Base-by-base conservation (phyloP, 495 filamentous ascomycete genomes). In the Hypoxylon intermedium region DNA sequence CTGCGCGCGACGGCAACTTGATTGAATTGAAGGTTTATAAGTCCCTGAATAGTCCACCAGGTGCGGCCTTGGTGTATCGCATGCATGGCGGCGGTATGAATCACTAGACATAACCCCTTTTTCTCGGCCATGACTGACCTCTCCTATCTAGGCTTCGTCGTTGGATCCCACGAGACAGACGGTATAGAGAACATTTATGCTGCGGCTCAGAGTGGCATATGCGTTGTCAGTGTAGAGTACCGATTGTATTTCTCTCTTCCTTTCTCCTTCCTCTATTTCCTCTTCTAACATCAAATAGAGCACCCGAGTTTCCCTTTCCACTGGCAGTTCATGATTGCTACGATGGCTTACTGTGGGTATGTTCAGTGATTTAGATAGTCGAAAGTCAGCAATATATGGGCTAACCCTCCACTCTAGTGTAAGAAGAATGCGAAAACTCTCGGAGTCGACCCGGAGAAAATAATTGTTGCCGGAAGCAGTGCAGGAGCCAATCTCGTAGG, bases 301-400 rank as follows among this genome's bases (percentile, higher is more conserved):
- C 67, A 12, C 67, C 67, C 15, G 59, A 70, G 37, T 42, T 58
- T 18, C 67, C 58, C 20, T 62, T 67, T 42, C 67, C 67, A 9
- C n/a, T n/a, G n/a, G n/a, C n/a, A n/a, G 28, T 55, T 11, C 40
- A 70, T 11, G 67, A 70, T 47, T 48, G 63, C 30, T 67, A 53
- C 33, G 67, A 70, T 30, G 67, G 63, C 0, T 36, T 70, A 6
- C n/a, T 67, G 61, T 70, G 67, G 67, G 67, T 70, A 55, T 19
- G 65, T 36, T 20, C 11, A 21, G 36, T 1, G 9, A 53, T 21
- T 33, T 0, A 1, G n/a, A 11, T 23, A 3, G 5, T 9, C 4
- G n/a, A 2, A 13, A 20, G 13, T 30, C 3, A 28, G 18, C 3
- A 5, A 12, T 45, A 0, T 30, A n/a, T 46, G 2, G 49, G n/a